phyloP scores from a whole-genome alignment of 2,329 filamentous ascomycete species.

The Diaporthe aspalathi region DNA sequence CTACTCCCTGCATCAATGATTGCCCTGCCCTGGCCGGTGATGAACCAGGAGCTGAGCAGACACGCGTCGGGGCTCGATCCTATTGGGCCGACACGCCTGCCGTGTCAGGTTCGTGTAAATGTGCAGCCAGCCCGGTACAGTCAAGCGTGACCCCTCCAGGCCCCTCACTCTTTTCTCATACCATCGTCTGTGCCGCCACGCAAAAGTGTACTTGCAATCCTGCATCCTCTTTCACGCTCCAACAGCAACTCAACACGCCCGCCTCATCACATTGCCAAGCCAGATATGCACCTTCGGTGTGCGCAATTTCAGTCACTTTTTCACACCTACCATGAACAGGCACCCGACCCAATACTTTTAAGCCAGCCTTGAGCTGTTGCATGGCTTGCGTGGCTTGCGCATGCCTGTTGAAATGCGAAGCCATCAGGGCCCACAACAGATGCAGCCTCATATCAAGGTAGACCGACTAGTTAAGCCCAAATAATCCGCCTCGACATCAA shows the following conservation, averaged over 20 bases:
- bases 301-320: slow-evolving; percentile 1
- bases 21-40: slow-evolving; percentile 5
- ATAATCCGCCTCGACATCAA: not conserved
- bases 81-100: slow-evolving; percentile 13
- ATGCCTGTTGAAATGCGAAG: not conserved
- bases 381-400: not conserved
- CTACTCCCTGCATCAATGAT: slow-evolving; percentile 17
- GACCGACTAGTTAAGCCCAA: not conserved
- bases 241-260: slow-evolving; percentile 16
- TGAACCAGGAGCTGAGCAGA: not conserved
- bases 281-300: not conserved
- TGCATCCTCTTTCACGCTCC: slow-evolving; percentile 21
- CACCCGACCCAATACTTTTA: not conserved
- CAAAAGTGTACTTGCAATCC: slow-evolving; percentile 26
- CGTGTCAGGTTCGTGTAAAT: slow-evolving; percentile 32
- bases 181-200: not conserved
- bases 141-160: slow-evolving; percentile 40
- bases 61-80: slow-evolving; percentile 20
- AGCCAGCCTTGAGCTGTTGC: slow-evolving; percentile 1
- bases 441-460: not conserved
- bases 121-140: slow-evolving; percentile 33
- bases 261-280: slow-evolving; percentile 28
- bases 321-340: slow-evolving; percentile 10
- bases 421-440: not conserved
- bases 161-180: slow-evolving; percentile 1